These are phyloP conservation scores for Bassia scoparia DNA, from an alignment of 148 eudicot genomes.

Conservation along the genomic window DNA sequence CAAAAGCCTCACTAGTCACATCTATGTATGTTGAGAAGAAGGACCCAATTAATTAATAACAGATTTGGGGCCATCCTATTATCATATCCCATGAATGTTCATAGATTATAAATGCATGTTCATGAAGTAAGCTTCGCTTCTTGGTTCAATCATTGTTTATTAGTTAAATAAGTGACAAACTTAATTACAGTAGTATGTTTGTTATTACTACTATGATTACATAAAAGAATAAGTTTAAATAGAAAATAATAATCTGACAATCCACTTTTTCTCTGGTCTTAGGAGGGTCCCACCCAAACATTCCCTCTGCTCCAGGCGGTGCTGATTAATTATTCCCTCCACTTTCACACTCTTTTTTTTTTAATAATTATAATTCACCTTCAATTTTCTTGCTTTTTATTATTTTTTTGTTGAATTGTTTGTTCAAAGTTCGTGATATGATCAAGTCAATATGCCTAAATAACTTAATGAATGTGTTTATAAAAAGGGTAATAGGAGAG, in stretches of 20 bases:
- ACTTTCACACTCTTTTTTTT: neutral
- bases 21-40: conserved; percentile 11
- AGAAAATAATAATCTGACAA: conserved; percentile 17
- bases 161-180: conserved; percentile 2
- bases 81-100: too few relatives aligned
- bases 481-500: too few relatives aligned
- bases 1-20: conserved; percentile 43
- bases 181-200: too few relatives aligned
- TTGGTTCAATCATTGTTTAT: too few relatives aligned
- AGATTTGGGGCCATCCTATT: neutral
- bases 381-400: too few relatives aligned
- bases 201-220: conserved; percentile 3
- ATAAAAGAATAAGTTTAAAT: conserved; percentile 5
- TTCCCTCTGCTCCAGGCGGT: conserved; percentile 37
- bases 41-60: conserved; percentile 9
- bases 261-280: conserved; percentile 20
- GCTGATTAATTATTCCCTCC: conserved; percentile 32
- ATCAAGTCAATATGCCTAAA: too few relatives aligned
- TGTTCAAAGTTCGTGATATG: neutral
- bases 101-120: conserved; percentile 21
- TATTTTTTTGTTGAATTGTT: neutral
- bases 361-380: too few relatives aligned
- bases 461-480: too few relatives aligned
- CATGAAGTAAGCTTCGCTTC: too few relatives aligned
- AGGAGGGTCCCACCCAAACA: conserved; percentile 33